These are phyloP conservation scores for Saccharomyces hybrid DNA, from an alignment of 1,139 yeast species.

Conservation along the genomic window DNA sequence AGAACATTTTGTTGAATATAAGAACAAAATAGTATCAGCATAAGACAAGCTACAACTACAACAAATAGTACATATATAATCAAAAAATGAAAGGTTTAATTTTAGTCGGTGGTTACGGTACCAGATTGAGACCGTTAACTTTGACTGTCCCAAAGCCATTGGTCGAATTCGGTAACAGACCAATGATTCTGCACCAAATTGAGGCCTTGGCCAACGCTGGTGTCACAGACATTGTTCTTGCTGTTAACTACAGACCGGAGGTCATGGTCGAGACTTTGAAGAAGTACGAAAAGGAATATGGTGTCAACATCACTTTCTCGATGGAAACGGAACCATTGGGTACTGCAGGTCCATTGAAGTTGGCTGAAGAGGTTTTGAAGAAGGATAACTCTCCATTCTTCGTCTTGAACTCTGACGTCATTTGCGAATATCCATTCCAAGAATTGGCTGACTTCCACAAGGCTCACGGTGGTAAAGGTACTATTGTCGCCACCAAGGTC, in stretches of 20 bases:
- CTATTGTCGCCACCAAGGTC: constrained; percentile 98
- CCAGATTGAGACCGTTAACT: constrained; percentile 98
- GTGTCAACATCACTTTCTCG: constrained; percentile 91
- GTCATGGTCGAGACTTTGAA: constrained; percentile 94
- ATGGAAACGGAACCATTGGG: constrained; percentile 99
- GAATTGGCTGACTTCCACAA: constrained; percentile 91
- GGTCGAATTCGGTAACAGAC: constrained; percentile 98
- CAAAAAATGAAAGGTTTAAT: constrained; percentile 88
- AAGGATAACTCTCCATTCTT: constrained; percentile 96
- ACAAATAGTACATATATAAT: constrained; percentile 3
- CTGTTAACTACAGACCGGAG: constrained; percentile 99
- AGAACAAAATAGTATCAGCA: neutral
- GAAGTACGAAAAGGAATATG: constrained; percentile 90
- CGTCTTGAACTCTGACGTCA: constrained; percentile 95
- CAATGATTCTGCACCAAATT: constrained; percentile 94
- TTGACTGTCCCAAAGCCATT: constrained; percentile 96
- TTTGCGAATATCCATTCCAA: constrained; percentile 95
- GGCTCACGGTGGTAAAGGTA: constrained; percentile 95
- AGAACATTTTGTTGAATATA: neutral
- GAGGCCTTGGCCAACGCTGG: constrained; percentile 98
- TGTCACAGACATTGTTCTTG: constrained; percentile 95
- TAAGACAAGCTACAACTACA: neutral
- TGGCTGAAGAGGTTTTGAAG: constrained; percentile 88
- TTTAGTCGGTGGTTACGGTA: constrained; percentile 99
- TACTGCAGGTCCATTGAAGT: constrained; percentile 97